These are phyloP conservation scores for Poa pratensis DNA, from an alignment of 176 grass and related monocot genomes.

Conservation along the genomic window DNA sequence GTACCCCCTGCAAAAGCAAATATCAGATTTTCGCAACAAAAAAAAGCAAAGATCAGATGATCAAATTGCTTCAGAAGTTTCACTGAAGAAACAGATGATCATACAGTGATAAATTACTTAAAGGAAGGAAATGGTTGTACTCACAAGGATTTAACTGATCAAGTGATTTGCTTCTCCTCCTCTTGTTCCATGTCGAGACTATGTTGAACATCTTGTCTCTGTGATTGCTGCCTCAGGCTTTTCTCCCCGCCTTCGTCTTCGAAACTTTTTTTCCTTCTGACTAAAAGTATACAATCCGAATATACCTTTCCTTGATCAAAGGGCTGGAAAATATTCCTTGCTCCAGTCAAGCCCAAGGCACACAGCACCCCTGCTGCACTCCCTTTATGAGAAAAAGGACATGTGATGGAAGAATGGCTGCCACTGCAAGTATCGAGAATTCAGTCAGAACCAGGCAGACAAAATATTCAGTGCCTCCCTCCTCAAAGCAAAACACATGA, in stretches of 20 bases:
- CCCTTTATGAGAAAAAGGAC: slow-evolving; percentile 41
- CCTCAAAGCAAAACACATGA: background rate
- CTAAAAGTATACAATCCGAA: slow-evolving; percentile 15
- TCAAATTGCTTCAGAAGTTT: background rate
- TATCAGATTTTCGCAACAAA: background rate
- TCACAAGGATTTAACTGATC: slow-evolving; percentile 91
- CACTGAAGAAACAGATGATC: background rate
- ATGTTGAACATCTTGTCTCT: slow-evolving; percentile 79
- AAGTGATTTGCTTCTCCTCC: slow-evolving; percentile 84
- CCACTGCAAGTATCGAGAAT: slow-evolving; percentile 51
- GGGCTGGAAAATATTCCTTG: slow-evolving; percentile 56
- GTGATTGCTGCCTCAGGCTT: background rate
- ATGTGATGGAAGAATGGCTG: slow-evolving; percentile 33
- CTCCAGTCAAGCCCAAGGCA: slow-evolving; percentile 29
- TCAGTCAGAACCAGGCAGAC: background rate
- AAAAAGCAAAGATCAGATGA: slow-evolving; percentile 18
- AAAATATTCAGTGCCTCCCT: background rate
- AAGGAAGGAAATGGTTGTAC: slow-evolving; percentile 22
- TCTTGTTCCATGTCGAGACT: slow-evolving; percentile 95
- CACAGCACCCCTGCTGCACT: background rate
- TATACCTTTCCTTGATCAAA: slow-evolving; percentile 50
- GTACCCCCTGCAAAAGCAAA: slow-evolving; percentile 71
- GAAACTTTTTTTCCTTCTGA: background rate
- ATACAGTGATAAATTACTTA: background rate
- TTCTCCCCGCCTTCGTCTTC: background rate